Evolutionary conservation across 805 yeast species (phyloP), one percentile per base, ranked within the genome.

Genomic region (Wickerhamiella lipophila): DNA sequence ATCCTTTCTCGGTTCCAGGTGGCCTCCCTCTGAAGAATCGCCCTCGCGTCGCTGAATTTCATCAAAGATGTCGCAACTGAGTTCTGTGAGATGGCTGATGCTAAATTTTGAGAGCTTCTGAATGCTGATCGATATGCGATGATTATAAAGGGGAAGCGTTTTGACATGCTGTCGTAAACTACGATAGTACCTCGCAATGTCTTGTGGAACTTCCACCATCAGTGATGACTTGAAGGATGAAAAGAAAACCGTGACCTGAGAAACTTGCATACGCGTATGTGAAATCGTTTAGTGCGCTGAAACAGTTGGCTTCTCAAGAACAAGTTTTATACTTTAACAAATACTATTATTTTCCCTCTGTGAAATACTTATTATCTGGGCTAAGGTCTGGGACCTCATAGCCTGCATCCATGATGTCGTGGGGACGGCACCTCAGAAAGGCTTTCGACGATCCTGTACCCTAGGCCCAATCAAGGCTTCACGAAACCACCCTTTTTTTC

Each of bases 1-100:
- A 16, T 74, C 72, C 6, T 75, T 70, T 57, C 77, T 76, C 5
- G 95, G 88, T 35, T 78, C 70, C 47, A 89, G 70, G 58, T 74
- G 78, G 36, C 56, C 58, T 1, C 83, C 26, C 34, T 74, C 52
- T 35, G 39, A 50, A 11, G 53, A 54, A 55, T 70, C 76, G 8
- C 19, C 11, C 38, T 75, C 73, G 54, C 99, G 74, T 60, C 99
- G 76, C 58, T 78, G 77, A 52, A 92, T 69, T 64, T 92, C 98
- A 65, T 92, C 98, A 62, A 79, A 83, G 11, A 92, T 96, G 63
- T 92, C 99, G 2, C 96, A 87, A 55, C 94, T 78, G 51, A 92
- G 75, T 63, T 92, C 99, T 52, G 75, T 73, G 61, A 92, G 87
- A 65, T 94, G 98, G 6, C 81, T 77, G 27, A 51, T 52, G 13